Evolutionary conservation across 2,329 filamentous ascomycete genomes (phyloP).

Genomic region (Scedosporium dehoogii): DNA sequence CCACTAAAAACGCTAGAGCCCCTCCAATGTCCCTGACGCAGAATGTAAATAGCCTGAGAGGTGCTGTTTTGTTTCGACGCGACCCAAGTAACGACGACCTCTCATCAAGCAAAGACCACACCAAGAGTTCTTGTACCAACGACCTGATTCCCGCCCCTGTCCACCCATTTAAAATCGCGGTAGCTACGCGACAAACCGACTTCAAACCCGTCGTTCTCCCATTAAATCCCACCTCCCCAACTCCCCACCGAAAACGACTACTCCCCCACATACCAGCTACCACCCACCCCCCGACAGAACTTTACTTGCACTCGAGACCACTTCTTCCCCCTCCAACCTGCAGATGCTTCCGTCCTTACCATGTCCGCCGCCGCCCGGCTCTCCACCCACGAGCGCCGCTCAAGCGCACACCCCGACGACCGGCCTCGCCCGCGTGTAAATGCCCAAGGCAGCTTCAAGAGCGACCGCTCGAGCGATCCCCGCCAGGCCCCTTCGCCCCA

Average conservation of each 20-base stretch:
- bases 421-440: conserved; percentile 26
- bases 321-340: not conserved
- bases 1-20: not conserved
- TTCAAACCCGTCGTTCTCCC: too few relatives aligned
- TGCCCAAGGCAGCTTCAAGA: conserved; percentile 22
- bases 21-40: not conserved
- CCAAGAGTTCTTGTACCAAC: not conserved
- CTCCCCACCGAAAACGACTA: not conserved
- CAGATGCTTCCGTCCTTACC: not conserved
- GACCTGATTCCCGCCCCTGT: not conserved
- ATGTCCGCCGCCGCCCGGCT: conserved; percentile 10
- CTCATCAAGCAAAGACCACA: not conserved
- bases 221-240: too few relatives aligned
- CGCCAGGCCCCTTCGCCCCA: conserved; percentile 18
- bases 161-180: too few relatives aligned
- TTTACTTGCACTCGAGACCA: not conserved
- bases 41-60: not conserved
- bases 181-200: too few relatives aligned
- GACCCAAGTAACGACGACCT: not conserved
- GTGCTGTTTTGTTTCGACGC: not conserved
- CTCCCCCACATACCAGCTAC: not conserved
- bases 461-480: conserved; percentile 8
- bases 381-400: conserved; percentile 8
- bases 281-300: not conserved
- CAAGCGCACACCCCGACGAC: conserved; percentile 7